Evolutionary conservation across 805 yeast genomes (phyloP).

Genomic region (Ogataea pini): DNA sequence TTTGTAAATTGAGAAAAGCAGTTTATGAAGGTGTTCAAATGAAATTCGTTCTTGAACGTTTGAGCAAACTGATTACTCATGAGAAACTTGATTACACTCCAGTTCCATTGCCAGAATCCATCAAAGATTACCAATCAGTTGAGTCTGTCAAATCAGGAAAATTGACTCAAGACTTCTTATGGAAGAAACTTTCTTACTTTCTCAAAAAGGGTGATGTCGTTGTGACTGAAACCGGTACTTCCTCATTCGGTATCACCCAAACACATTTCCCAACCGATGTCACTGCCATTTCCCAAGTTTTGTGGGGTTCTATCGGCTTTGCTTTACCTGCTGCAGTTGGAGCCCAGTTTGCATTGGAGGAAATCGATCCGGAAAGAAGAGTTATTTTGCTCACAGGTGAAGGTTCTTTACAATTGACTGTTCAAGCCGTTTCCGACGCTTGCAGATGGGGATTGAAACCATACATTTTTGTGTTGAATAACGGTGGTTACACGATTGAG

Average conservation of each 20-base stretch:
- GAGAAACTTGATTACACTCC: conserved; percentile 45
- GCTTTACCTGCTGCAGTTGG: conserved; percentile 69
- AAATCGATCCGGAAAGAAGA: conserved; percentile 59
- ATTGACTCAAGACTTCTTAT: conserved; percentile 65
- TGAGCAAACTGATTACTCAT: conserved; percentile 40
- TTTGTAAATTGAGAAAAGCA: conserved; percentile 69
- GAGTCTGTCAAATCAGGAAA: conserved; percentile 46
- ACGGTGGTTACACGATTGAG: conserved; percentile 75
- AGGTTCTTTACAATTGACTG: conserved; percentile 74
- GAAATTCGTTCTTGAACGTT: conserved; percentile 53
- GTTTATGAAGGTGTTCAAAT: conserved; percentile 72
- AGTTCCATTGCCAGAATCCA: conserved; percentile 53
- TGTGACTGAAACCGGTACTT: conserved; percentile 73
- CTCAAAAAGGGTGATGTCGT: conserved; percentile 66
- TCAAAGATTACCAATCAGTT: conserved; percentile 39
- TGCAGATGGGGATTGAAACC: conserved; percentile 67
- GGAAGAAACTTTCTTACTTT: conserved; percentile 66
- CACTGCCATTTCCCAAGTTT: conserved; percentile 69
- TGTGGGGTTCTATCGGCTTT: conserved; percentile 77
- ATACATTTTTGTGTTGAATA: conserved; percentile 68
- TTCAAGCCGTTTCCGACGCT: conserved; percentile 71
- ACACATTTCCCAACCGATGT: conserved; percentile 63
- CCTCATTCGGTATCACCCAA: conserved; percentile 70
- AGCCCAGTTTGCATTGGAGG: conserved; percentile 68
- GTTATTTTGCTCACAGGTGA: conserved; percentile 71